Conservation (phyloP, 768 basidiomycete genomes). For the Suillus variegatus region DNA sequence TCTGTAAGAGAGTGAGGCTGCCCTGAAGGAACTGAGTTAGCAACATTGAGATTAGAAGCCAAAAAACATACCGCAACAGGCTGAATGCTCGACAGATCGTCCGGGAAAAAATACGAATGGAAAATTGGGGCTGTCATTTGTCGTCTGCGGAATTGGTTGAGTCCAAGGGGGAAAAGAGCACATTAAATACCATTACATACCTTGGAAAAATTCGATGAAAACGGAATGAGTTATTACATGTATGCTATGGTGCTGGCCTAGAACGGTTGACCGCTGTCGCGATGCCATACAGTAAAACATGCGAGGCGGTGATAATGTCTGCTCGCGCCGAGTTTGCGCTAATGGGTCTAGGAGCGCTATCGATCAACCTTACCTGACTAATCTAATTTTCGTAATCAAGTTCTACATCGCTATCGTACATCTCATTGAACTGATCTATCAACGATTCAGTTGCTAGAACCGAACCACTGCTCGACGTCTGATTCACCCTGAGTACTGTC, state of each 20-base stretch:
- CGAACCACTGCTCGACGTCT: neutral
- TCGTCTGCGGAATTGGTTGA: too few species aligned
- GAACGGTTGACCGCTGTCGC: neutral
- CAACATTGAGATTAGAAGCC: neutral
- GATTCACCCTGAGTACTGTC: neutral
- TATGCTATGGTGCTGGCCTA: neutral
- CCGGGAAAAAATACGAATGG: neutral
- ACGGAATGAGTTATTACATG: too few species aligned
- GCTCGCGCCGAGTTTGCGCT: neutral
- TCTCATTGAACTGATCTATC: neutral
- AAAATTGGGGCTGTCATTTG: neutral
- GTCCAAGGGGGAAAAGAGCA: too few species aligned
- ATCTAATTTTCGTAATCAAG: neutral
- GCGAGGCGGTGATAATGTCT: neutral
- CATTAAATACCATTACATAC: too few species aligned
- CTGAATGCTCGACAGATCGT: neutral
- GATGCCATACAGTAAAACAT: neutral
- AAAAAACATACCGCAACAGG: neutral
- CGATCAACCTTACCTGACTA: neutral
- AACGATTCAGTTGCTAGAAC: neutral
- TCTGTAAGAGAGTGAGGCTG: neutral
- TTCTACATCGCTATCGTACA: neutral
- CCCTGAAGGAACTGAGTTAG: neutral
- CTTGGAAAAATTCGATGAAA: too few species aligned
- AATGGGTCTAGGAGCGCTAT: neutral